Evolutionary conservation across 148 eudicot genomes (phyloP), one percentile per base, ranked within the genome.

Genomic region (Rhododendron ferrugineum): DNA sequence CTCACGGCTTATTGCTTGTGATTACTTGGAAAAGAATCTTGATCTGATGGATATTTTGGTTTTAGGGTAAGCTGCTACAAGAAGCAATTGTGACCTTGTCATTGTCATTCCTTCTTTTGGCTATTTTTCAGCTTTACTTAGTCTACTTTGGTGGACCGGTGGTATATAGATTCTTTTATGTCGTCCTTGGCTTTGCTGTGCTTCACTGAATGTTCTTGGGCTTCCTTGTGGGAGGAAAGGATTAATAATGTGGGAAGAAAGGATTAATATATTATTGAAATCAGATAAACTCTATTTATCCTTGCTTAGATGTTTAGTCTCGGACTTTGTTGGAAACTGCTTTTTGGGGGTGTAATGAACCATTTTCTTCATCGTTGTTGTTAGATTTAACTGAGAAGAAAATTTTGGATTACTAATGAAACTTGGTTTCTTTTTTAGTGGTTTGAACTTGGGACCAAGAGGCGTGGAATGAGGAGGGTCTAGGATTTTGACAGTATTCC

Each of bases 11-110:
- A 93, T 95, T 88, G 98, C 99, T 81, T 97, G 98, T 87, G 98
- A 94, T 86, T 97, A 97, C 89, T 88, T 97, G 93, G 98, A 97
- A 90, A 85, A 87, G 77, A 97, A 97, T 87, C 86, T 89, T 82
- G 98, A 97, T 90, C 91, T 97, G 79, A 92, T 97, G 92, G 98
- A 97, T 90, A 87, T 92, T 82, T 90, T 97, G 86, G 84, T 95
- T 78, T 68, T 91, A 56, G 98, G 99, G 99, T 97, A 94, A 89
- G 96, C 88, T 85, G 42, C 84, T 82, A 79, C 22, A 30, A 16
- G 83, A 60, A 60, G 62, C 75, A 78, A 37, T 23, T 37, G n/a
- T 78, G 20, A 70, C 42, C 20, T 49, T 77, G 36, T 77, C 16
- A 52, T 16, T 82, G 37, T 76, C 22, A 23, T 77, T 86, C 15